Base-by-base conservation (phyloP, 306 rosid species). In the Vachellia pachyceras region DNA sequence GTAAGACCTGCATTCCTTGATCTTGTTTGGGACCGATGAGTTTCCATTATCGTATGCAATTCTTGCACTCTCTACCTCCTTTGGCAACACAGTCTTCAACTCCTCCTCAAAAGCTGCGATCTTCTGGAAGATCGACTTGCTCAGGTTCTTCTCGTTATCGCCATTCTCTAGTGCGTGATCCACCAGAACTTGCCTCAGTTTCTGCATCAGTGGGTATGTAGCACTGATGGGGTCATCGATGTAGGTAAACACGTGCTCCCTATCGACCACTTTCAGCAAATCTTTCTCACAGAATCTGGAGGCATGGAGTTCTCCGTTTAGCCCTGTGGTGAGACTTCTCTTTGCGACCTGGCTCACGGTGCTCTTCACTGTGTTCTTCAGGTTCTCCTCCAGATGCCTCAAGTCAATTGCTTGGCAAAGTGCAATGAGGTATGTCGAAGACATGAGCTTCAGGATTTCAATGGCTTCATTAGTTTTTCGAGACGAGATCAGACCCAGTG, bases 381-480 rank as follows among this genome's bases (percentile, higher is more conserved):
- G 46, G 82, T 92, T 95, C 87, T 92, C 97, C 85, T 94, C 98
- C 87, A 94, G 80, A 74, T 94, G 97, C 85, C 98, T 92, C 84
- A 94, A 85, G 58, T 94, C 98, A 52, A 94, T 87, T 15, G 98
- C 92, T 71, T 94, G 98, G 78, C 98, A 94, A 9, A 94, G 94
- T 0, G 97, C 98, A 7, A 91, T 60, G 44, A 94, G 65, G 79
- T 70, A 94, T 1, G 98, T 92, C 6, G 98, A 82, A 14, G 94
- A 90, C 98, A 94, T 92, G 63, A 94, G 97, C 84, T 91, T 91
- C 17, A 94, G 36, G 52, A 94, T 94, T 52, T 92, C 98, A 55
- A 91, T 39, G 18, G 98, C 77, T 72, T 95, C 97, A 0, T 90
- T 83, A 15, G 98, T 95, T 70, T 95, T 95, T 45, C 97, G 81